Evolutionary conservation across 495 filamentous ascomycete species (phyloP), one percentile per base, ranked within the genome.

Genomic region (Achaetomiella virescens): DNA sequence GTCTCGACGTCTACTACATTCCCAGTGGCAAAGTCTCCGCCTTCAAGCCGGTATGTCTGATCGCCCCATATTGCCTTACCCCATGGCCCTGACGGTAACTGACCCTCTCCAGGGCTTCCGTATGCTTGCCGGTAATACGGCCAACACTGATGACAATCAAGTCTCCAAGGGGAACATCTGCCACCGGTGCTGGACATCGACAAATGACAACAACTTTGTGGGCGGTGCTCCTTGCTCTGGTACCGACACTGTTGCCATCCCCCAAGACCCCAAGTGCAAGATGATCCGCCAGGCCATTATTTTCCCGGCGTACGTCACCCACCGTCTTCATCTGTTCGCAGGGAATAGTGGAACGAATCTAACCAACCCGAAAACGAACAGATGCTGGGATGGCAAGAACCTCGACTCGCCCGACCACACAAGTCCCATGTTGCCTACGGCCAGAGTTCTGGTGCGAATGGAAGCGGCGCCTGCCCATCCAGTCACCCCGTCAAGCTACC

Each of bases 361-460:
- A 33, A 50, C 47, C 6, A 35, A 21, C 43, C 37, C 55, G 69
- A 69, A 37, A 64, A 42, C 10, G 17, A 10, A 14, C 44, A 73
- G 67, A 37, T 81, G 77, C 70, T 81, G 79, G 77, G 71, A 78
- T 56, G 75, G 76, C 62, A 72, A 72, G 60, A 77, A 80, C 64
- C 62, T 79, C n/a, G 81, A 87, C 71, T 72, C 70, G n/a, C 66
- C 75, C 36, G 78, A 85, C 69, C 81, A 88, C 73, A 79, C n/a
- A n/a, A 81, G 70, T 76, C 75, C 20, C 84, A 87, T 65, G 75
- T 87, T 52, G 69, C 79, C 25, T 87, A 86, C 65, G 77, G 81
- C 51, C 68, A 61, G 35, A 70, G 73, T 54, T 61, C 64, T 31
- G 72, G 73, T 31, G 74, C 74, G 37, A 79, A 66, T 55, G 77